Conservation (phyloP, 257 asterid genomes). For the Solanum dulcamara region DNA sequence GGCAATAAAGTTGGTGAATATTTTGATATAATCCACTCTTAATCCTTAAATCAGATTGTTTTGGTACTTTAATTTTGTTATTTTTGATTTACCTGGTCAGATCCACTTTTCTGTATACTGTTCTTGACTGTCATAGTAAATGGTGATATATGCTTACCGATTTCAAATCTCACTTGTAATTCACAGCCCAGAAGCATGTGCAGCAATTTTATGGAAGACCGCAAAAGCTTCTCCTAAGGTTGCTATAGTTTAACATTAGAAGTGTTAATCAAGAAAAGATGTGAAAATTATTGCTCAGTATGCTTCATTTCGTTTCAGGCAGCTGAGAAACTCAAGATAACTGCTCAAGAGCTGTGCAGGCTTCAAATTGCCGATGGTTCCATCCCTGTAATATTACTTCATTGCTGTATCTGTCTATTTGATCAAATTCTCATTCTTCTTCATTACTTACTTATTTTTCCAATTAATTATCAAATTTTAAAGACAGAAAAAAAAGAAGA, state of each 20-base stretch:
- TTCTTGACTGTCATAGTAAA: not conserved
- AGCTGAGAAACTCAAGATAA: slow-evolving; percentile 83
- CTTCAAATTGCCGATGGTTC: slow-evolving; percentile 60
- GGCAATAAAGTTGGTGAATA: not conserved
- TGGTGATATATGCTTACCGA: not conserved
- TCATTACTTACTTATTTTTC: not conserved
- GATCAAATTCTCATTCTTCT: not conserved
- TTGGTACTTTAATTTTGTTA: not conserved
- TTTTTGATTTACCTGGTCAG: not conserved
- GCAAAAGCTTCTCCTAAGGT: slow-evolving; percentile 91
- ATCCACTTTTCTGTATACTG: not conserved
- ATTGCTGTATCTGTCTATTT: not conserved
- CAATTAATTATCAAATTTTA: not conserved
- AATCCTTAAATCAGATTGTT: not conserved
- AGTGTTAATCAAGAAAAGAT: slow-evolving; percentile 2
- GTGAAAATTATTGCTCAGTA: slow-evolving; percentile 13
- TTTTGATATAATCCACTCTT: not conserved
- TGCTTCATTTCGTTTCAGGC: slow-evolving; percentile 55
- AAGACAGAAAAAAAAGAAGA: not conserved
- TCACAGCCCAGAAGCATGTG: slow-evolving; percentile 97
- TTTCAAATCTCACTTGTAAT: slow-evolving; percentile 6
- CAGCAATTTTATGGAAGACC: slow-evolving; percentile 85
- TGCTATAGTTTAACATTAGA: slow-evolving; percentile 5
- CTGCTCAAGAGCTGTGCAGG: slow-evolving; percentile 60
- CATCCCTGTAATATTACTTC: slow-evolving; percentile 62